Evolutionary conservation across 2,329 filamentous ascomycete species (phyloP).

Genomic region (Aurifilum marmelostoma): DNA sequence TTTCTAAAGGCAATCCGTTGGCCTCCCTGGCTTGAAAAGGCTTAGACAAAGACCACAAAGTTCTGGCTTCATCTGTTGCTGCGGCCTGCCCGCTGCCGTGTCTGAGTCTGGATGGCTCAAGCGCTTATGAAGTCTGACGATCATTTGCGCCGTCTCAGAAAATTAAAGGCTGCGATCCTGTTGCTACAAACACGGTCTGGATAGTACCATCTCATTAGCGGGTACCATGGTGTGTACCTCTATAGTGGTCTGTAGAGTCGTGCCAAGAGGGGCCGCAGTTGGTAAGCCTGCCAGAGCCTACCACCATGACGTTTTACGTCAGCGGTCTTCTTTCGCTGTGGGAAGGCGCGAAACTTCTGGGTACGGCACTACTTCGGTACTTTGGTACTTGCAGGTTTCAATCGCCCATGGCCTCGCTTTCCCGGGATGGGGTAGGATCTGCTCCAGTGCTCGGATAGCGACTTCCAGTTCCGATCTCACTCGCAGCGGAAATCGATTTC

Average conservation of each 20-base stretch:
- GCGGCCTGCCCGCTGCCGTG: constrained; percentile 4
- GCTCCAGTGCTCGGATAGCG: constrained; percentile 22
- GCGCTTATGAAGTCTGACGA: constrained; percentile 3
- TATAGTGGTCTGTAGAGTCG: background rate
- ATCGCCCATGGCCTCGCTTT: background rate
- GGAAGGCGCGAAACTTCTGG: background rate
- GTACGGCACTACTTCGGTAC: constrained; percentile 3
- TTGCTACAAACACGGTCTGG: background rate
- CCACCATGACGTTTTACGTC: background rate
- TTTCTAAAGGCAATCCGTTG: background rate
- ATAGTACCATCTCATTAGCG: background rate
- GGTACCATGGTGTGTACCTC: background rate
- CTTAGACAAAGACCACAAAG: background rate
- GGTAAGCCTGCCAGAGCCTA: background rate
- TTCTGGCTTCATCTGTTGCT: background rate
- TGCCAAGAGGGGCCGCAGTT: background rate
- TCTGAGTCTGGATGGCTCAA: background rate
- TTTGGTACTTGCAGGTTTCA: background rate
- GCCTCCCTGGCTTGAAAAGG: background rate
- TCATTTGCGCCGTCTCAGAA: background rate
- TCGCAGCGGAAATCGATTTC: constrained; percentile 8
- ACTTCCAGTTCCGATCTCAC: constrained; percentile 20
- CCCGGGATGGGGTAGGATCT: constrained; percentile 2
- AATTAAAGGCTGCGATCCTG: background rate
- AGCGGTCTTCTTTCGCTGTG: background rate